Conservation (phyloP, 2,329 filamentous ascomycete species). For the Pseudocercospora vitis region DNA sequence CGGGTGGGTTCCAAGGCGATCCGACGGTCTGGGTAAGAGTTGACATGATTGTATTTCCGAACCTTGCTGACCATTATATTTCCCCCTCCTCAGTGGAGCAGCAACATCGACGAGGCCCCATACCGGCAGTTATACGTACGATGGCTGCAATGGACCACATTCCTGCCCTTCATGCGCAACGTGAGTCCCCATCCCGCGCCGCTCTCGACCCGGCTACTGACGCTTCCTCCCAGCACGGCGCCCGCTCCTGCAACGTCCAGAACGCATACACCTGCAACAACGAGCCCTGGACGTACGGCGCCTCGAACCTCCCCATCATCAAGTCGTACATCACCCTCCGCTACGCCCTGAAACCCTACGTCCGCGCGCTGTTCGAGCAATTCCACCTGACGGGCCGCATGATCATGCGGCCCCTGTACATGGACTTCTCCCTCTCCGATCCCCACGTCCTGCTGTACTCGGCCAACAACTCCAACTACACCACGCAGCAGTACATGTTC, state of each 20-base stretch:
- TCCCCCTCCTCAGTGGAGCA: no score
- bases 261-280: slow-evolving; percentile 42
- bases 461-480: slow-evolving; percentile 36
- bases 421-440: slow-evolving; percentile 41
- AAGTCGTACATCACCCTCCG: slow-evolving; percentile 35
- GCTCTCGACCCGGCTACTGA: not conserved
- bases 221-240: slow-evolving; percentile 23
- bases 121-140: slow-evolving; percentile 37
- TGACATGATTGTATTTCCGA: no score
- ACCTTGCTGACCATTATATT: no score
- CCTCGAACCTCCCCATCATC: slow-evolving; percentile 32
- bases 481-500: slow-evolving; percentile 45
- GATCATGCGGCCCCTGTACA: slow-evolving; percentile 43
- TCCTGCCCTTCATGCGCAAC: slow-evolving; percentile 38
- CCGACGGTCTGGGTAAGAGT: no score
- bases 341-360: slow-evolving; percentile 34
- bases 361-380: slow-evolving; percentile 38
- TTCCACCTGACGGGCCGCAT: slow-evolving; percentile 38
- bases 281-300: slow-evolving; percentile 38
- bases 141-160: slow-evolving; percentile 38
- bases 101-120: slow-evolving; percentile 34
- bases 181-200: not conserved
- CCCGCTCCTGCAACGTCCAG: slow-evolving; percentile 32
- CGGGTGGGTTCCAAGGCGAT: slow-evolving; percentile 37
- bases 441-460: slow-evolving; percentile 29